Base-by-base conservation (phyloP, 225 moss, liverwort and hornwort species). In the Rhytidiadelphus loreus region DNA sequence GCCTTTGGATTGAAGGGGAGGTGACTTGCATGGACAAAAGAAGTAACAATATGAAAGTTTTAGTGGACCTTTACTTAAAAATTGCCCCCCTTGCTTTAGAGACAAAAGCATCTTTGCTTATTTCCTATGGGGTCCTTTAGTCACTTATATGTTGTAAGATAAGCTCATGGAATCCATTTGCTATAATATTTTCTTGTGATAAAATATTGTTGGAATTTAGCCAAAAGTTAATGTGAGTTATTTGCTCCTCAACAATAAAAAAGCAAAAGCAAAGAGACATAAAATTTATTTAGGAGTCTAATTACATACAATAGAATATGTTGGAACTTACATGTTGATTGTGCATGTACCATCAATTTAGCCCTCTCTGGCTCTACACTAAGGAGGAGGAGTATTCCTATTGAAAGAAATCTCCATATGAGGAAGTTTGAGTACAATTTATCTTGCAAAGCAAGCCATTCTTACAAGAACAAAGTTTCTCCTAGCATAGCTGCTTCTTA, bases 171-270 rank as follows among this genome's bases (percentile, higher is more conserved):
- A 77, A 37, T 77, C 16, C 10, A 37, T 37, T 55, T 23, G 9
- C 6, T 46, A 30, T 30, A 18, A 18, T 29, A 46, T 11, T 46
- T 46, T 10, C 16, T 46, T 46, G 30, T 29, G 2, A 46, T 46
- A 18, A 73, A 3, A 43, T 30, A 29, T 2, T 18, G 1, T 17
- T 46, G 2, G 4, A 46, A 73, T 72, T 72, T 72, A 17, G 17
- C 10, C 6, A 44, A 29, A 44, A 44, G 6, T 72, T 16, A 16
- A 17, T 15, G 2, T 29, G 0, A 44, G 28, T 9, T 72, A 6
- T 2, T 29, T 29, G 16, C 44, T 6, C 10, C 5, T 1, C 0
- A 73, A 73, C 2, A 0, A 72, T 29, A 17, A 3, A 19, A 52
- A 52, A 37, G 11, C 24, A 39, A 21, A 74, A 10, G 4, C 3